Evolutionary conservation across 2,329 filamentous ascomycete species (phyloP).

Genomic region (Ambrosiella cleistominuta): DNA sequence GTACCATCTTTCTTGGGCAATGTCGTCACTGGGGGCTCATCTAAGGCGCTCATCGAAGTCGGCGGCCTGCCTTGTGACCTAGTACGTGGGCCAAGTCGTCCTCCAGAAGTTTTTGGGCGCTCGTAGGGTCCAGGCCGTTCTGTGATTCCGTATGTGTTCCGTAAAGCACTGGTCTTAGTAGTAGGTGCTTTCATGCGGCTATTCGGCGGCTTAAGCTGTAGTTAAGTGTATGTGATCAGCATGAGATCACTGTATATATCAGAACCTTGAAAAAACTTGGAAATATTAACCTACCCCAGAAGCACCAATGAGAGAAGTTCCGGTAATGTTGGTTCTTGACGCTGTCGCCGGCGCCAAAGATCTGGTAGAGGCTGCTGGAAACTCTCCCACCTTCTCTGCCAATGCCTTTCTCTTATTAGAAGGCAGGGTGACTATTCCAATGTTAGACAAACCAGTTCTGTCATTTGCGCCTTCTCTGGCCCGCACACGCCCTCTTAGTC

Average conservation of each 20-base stretch:
- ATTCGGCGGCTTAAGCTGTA: constrained; percentile 10
- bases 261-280: not conserved
- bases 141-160: constrained; percentile 23
- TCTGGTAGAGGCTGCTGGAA: constrained; percentile 22
- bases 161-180: constrained; percentile 29
- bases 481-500: not conserved
- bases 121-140: constrained; percentile 29
- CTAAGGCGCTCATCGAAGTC: constrained; percentile 2
- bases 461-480: not conserved
- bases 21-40: not conserved
- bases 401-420: constrained; percentile 44
- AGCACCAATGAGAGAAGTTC: constrained; percentile 17
- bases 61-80: constrained; percentile 7
- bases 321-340: constrained; percentile 28
- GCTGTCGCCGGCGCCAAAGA: constrained; percentile 25
- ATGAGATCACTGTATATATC: not conserved
- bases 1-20: constrained; percentile 2
- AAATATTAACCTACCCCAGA: constrained; percentile 11
- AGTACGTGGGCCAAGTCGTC: constrained; percentile 12
- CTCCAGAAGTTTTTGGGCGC: constrained; percentile 34
- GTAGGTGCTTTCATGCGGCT: constrained; percentile 8
- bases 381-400: constrained; percentile 36
- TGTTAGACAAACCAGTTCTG: not conserved
- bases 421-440: constrained; percentile 23
- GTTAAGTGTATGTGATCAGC: not conserved